Percentiles rank a stretch among this genome's conserved stretches.
phyloP scores from a whole-genome alignment of 352 stramenopile genomes.

The Thalassiosira mediterranea region DNA sequence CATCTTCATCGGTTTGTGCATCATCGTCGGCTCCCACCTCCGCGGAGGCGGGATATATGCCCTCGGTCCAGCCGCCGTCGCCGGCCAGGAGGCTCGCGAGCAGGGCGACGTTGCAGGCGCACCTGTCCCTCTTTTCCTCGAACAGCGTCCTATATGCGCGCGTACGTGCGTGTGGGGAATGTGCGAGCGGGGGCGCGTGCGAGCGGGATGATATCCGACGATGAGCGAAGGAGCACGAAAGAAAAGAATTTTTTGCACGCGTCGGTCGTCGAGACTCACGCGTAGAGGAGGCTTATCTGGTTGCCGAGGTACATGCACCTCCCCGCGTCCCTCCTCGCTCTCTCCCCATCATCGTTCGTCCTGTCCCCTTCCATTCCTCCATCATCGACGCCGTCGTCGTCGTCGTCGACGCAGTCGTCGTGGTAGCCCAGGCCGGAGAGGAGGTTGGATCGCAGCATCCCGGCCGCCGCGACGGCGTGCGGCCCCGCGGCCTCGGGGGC shows the following conservation, averaged over 20 bases:
- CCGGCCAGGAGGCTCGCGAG: conserved; percentile 42
- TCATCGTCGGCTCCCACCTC: background rate
- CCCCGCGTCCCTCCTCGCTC: conserved; percentile 30
- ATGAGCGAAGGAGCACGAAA: too few species aligned
- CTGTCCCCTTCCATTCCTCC: conserved; percentile 2
- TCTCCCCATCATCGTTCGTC: background rate
- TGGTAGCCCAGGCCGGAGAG: conserved; percentile 54
- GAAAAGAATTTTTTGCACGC: too few species aligned
- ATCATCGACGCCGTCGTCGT: conserved; percentile 14
- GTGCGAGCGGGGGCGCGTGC: too few species aligned
- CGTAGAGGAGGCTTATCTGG: conserved; percentile 67
- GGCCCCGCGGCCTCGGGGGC: conserved; percentile 38
- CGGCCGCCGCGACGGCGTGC: conserved; percentile 54
- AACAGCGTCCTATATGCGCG: conserved; percentile 27
- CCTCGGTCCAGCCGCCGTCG: conserved; percentile 49
- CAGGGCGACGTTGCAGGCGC: conserved; percentile 73
- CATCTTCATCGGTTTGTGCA: background rate
- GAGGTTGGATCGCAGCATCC: conserved; percentile 64
- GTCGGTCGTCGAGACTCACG: background rate
- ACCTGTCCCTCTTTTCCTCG: conserved; percentile 78
- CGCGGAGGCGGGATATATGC: conserved; percentile 21
- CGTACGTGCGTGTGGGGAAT: background rate
- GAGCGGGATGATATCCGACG: too few species aligned
- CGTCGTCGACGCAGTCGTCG: conserved; percentile 2
- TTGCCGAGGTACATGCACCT: conserved; percentile 80